Base-by-base conservation (phyloP, 2,329 filamentous ascomycete genomes). In the Sporothrix pallida region DNA sequence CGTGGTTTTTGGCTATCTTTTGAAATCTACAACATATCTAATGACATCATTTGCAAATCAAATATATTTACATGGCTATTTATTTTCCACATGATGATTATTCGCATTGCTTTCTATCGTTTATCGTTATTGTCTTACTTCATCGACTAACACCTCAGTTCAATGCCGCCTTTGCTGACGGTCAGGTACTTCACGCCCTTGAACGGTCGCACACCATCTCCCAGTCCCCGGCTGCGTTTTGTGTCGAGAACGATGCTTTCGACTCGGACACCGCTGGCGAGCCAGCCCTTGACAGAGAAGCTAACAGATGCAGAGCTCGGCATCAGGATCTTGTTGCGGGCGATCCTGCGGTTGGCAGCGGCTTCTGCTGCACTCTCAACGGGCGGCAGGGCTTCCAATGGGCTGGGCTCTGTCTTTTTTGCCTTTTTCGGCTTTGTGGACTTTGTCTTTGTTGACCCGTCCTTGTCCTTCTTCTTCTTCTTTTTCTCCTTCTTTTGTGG, bases 141-240 rank as follows among this genome's bases (percentile, higher is more conserved):
- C 75, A 12, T 7, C 9, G 17, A 48, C 42, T 48, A 90, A 79
- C 89, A 91, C 78, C 90, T 84, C 77, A 90, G 86, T 81, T 92
- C 90, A 58, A 91, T 84, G 26, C 89, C 90, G 15, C 87, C 87
- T 76, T 89, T 89, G 79, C 89, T 91, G 68, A 91, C 85, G 17
- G 95, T 98, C 78, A 99, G 81, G 82, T 99, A 99, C 83, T 99
- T 99, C 77, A 99, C 96, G 1, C 96, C 96, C 83, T 98, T 99
- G 83, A 97, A 98, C 31, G 96, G 96, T 83, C 94, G 97, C 54
- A 98, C 90, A 2, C 92, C 90, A 77, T 97, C 94, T 0, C 94
- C 94, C 63, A 99, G 79, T 0, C 96, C 96, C 73, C 91, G 89
- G 81, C 93, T 97, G 83, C 91, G 94, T 81, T 93, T 91, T n/a